These are phyloP conservation scores for Fraxinus excelsior DNA, from an alignment of 257 asterid species.

Conservation along the genomic window DNA sequence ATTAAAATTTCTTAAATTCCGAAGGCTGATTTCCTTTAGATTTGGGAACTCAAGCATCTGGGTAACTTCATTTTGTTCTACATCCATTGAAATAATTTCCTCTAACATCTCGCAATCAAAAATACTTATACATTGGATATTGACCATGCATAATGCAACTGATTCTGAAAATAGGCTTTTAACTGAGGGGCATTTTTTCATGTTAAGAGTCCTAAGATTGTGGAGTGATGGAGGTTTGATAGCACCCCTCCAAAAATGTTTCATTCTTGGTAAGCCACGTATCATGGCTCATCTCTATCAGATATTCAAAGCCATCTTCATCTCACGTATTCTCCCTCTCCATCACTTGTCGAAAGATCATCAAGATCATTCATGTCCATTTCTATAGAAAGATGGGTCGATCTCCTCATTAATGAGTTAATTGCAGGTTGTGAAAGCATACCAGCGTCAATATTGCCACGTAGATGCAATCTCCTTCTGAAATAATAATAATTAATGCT, in stretches of 20 bases:
- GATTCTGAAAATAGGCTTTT: constrained; percentile 1
- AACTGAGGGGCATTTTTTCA: background rate
- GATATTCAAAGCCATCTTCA: background rate
- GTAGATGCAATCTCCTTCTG: constrained; percentile 13
- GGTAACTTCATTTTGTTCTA: background rate
- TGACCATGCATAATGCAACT: background rate
- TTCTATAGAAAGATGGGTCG: background rate
- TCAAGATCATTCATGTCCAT: background rate
- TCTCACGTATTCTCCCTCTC: background rate
- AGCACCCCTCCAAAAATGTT: background rate
- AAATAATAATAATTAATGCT: background rate
- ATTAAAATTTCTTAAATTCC: background rate
- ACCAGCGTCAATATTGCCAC: background rate
- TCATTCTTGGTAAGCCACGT: constrained; percentile 1
- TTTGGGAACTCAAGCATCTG: constrained; percentile 1
- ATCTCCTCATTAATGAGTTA: background rate
- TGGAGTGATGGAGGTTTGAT: constrained; percentile 13
- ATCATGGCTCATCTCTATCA: background rate
- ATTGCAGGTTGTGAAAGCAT: constrained; percentile 7
- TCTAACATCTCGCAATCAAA: constrained; percentile 1
- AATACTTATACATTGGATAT: background rate
- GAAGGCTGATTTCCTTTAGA: background rate
- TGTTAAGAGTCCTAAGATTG: constrained; percentile 4
- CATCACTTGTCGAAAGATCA: background rate
- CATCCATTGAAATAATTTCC: background rate